phyloP scores from a whole-genome alignment of 495 filamentous ascomycete genomes.

The Aspergillus steynii region DNA sequence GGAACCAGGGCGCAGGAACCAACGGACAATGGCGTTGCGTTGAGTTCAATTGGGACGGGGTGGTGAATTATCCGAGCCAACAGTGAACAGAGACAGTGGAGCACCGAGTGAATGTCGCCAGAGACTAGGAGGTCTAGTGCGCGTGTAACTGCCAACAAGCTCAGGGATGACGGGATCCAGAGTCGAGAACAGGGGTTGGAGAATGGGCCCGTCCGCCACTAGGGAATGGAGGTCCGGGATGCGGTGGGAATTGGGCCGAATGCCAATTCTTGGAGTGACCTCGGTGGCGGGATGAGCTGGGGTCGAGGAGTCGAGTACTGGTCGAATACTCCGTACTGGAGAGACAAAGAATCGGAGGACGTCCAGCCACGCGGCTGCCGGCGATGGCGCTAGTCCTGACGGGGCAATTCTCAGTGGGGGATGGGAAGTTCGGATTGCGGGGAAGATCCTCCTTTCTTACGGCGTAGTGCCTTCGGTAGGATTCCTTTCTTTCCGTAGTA shows the following conservation, averaged over 20 bases:
- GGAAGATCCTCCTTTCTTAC: too few species aligned
- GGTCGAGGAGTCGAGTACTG: too few species aligned
- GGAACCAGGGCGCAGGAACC: slow-evolving; percentile 13
- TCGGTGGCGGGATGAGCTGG: background rate
- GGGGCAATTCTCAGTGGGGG: background rate
- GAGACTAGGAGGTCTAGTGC: background rate
- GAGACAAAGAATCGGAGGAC: too few species aligned
- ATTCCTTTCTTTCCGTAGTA: too few species aligned
- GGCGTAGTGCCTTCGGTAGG: too few species aligned
- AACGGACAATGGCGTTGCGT: background rate
- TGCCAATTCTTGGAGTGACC: background rate
- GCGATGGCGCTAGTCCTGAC: background rate
- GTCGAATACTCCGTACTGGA: too few species aligned
- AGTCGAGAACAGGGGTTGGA: background rate
- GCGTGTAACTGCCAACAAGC: slow-evolving; percentile 1
- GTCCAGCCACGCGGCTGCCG: too few species aligned
- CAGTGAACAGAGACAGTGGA: background rate
- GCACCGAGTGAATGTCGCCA: background rate
- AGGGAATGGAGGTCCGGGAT: slow-evolving; percentile 1
- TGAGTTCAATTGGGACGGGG: slow-evolving; percentile 4
- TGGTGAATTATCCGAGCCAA: slow-evolving; percentile 21
- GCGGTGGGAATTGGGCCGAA: background rate
- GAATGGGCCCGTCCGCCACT: slow-evolving; percentile 9
- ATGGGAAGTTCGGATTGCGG: too few species aligned
- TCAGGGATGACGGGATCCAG: background rate